phyloP scores from a whole-genome alignment of 257 asterid species.

The Plantago major region DNA sequence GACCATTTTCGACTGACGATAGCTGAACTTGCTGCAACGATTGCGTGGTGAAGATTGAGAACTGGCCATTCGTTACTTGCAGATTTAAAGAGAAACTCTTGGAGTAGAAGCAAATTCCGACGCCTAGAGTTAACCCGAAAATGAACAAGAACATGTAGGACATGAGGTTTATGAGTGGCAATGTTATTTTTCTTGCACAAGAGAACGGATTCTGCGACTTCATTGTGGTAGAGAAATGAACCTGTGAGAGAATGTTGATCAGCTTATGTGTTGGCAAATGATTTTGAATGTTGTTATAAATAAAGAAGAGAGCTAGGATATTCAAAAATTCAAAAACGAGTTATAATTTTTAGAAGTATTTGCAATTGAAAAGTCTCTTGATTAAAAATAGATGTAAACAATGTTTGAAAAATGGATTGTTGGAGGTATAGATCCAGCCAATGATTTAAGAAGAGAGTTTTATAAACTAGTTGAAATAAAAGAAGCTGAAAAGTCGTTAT shows the following conservation, averaged over 20 bases:
- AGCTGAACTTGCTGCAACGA: neutral
- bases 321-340: neutral
- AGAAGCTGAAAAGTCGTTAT: no score
- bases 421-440: neutral
- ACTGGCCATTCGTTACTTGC: conserved; percentile 28
- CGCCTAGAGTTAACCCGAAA: conserved; percentile 33
- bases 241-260: neutral
- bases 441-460: no score
- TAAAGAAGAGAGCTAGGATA: no score
- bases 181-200: conserved; percentile 2
- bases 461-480: no score
- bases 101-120: conserved; percentile 29
- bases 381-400: neutral
- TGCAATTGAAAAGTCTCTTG: neutral
- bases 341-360: neutral
- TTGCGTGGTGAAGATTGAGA: conserved; percentile 20
- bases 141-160: conserved; percentile 27
- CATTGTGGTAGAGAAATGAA: neutral
- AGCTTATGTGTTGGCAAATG: neutral
- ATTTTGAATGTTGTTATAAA: no score
- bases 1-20: no score
- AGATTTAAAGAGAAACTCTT: conserved; percentile 29
- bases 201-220: conserved; percentile 5
- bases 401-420: neutral
- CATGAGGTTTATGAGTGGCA: conserved; percentile 23